Base-by-base conservation (phyloP, 73 alveolate species). In the Diophrys sp. region DNA sequence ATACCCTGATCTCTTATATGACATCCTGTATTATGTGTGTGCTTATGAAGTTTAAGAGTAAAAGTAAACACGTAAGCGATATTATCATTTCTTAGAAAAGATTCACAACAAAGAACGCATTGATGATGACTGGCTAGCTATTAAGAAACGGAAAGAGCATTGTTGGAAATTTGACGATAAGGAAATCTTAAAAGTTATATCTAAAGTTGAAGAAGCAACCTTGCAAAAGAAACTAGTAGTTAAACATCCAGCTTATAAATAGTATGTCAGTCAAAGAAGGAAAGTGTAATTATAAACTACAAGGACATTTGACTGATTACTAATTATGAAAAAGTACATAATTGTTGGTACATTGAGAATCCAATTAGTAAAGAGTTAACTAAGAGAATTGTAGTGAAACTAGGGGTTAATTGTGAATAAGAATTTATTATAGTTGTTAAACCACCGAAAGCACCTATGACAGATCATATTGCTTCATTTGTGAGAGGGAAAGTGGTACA, bases 321-420 rank as follows among this genome's bases (percentile, higher is more conserved):
- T 25, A 83, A 83, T 69, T 31, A 68, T 83, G 91, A 83, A 67
- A 53, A 74, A 73, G 70, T 62, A 77, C 84, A 71, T 29, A 81
- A 81, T 56, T 74, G 84, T 27, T 81, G 90, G 90, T 81, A 23
- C 77, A 81, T 81, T 32, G 90, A 81, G 71, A 81, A 81, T 70
- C 90, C 90, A 1, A 74, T 81, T 23, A 72, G 77, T 24, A 73
- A 81, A 30, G 90, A 81, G 80, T 84, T 81, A 54, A 71, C 90
- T 0, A 81, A 81, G 76, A 81, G 81, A 53, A 70, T 81, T 34
- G 74, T 77, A 23, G 84, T 81, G 31, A 81, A 81, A 72, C 84
- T 81, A 2, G 90, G 90, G 2, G 80, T 84, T 1, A 81, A 81
- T 55, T 74, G 80, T 2, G 84, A 81, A 55, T 71, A 67, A 56